These are phyloP conservation scores for Xylariaceae sp. DNA, from an alignment of 2,329 filamentous ascomycete species.

Conservation along the genomic window DNA sequence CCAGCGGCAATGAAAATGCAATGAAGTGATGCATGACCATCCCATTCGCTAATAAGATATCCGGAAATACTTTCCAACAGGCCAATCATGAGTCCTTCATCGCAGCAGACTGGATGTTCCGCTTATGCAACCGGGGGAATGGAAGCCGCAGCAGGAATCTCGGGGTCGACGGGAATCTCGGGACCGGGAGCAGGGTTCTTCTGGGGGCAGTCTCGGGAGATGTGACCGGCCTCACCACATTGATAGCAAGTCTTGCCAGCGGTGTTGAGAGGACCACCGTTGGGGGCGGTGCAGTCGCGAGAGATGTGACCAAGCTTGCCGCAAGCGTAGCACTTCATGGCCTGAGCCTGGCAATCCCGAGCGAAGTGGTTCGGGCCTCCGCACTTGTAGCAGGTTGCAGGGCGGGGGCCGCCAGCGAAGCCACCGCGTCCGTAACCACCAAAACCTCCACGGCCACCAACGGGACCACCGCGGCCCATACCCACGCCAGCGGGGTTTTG, in stretches of 20 bases:
- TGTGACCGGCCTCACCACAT: constrained; percentile 92
- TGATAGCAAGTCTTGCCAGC: constrained; percentile 98
- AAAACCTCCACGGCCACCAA: constrained; percentile 69
- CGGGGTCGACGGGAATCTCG: constrained; percentile 38
- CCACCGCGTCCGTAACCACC: constrained; percentile 64
- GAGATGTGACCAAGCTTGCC: constrained; percentile 95
- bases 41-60: neutral
- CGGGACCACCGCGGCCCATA: constrained; percentile 63
- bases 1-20: neutral
- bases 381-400: constrained; percentile 71
- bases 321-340: constrained; percentile 98
- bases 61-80: neutral
- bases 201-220: constrained; percentile 89
- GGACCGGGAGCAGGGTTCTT: constrained; percentile 47
- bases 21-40: neutral
- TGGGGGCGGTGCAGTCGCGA: constrained; percentile 90
- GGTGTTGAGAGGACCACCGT: constrained; percentile 91
- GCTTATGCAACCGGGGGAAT: constrained; percentile 31
- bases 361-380: constrained; percentile 95
- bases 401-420: constrained; percentile 65
- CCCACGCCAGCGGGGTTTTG: constrained; percentile 63
- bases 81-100: neutral
- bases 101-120: neutral
- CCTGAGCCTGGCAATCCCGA: constrained; percentile 95
- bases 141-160: constrained; percentile 26